Evolutionary conservation across 2,329 filamentous ascomycete genomes (phyloP), one percentile per base, ranked within the genome.

Genomic region (Nigrospora sphaerica): DNA sequence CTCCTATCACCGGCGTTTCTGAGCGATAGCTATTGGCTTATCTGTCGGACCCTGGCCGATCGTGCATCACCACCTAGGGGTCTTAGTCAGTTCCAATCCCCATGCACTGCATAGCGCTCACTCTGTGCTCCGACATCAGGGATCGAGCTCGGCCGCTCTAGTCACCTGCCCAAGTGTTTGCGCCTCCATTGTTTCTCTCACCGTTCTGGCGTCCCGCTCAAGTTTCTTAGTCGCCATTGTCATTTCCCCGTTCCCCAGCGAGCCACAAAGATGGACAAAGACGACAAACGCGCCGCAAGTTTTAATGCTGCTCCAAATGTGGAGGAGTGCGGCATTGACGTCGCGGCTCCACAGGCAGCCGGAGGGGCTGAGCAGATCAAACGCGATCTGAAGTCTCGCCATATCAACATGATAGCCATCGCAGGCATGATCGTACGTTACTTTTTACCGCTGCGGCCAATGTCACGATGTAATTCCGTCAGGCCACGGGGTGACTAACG

Each of bases 341-440:
- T 18, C 39, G 14, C 6, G 13, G n/a, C 31, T 16, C 19, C 19
- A 23, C 19, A 4, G 19, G 19, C 19, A 4, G 40, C 40, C 40
- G 2, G 16, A 12, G 28, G 34, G 16, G n/a, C 12, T 11, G 40
- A 33, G 16, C 31, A 42, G 16, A 42, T 32, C 28, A 32, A 42
- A 12, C 40, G 40, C 40, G 40, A n/a, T n/a, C 52, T 73, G 54
- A 70, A 71, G 54, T 67, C 67, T 13, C 64, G 70, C 45, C 70
- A 73, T 58, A 61, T 72, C 52, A 68, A 72, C 58, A 71, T 71
- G 66, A 70, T 71, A 53, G 69, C 69, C 45, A 69, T 73, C 18
- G 68, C 68, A 49, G 72, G 72, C 44, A 71, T 71, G 32, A 74
- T 75, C 16, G 28, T 42, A 42, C 31, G 40, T 42, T n/a, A n/a